Evolutionary conservation across 2,329 filamentous ascomycete species (phyloP).

Genomic region (Orbilia quercus): DNA sequence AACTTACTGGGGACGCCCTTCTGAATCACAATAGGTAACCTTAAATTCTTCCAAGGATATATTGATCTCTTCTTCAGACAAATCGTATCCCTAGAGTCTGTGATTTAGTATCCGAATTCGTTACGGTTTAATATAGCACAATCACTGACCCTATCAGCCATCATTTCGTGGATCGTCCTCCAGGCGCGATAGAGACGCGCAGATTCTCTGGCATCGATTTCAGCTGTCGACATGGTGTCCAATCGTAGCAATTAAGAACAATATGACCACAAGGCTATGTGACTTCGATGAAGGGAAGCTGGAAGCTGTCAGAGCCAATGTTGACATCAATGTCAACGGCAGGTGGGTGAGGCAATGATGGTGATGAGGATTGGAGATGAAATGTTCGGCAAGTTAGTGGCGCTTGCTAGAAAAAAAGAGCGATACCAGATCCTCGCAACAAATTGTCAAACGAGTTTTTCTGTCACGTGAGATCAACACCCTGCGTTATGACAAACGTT

Average conservation of each 20-base stretch:
- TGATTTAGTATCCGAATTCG: constrained; percentile 14
- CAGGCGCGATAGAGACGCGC: constrained; percentile 91
- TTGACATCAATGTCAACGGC: constrained; percentile 7
- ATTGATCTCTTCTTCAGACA: constrained; percentile 87
- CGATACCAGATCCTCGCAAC: constrained; percentile 3
- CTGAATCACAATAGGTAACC: constrained; percentile 75
- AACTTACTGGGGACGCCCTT: constrained; percentile 80
- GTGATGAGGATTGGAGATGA: constrained; percentile 16
- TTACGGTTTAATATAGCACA: constrained; percentile 53
- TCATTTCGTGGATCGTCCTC: constrained; percentile 95
- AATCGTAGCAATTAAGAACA: background rate
- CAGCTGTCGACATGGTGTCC: constrained; percentile 47
- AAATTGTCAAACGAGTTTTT: constrained; percentile 18
- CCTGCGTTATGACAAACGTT: background rate
- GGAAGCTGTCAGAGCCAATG: background rate
- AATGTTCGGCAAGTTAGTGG: constrained; percentile 6
- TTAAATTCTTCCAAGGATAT: constrained; percentile 87
- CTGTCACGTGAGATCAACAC: constrained; percentile 12
- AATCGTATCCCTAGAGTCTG: constrained; percentile 81
- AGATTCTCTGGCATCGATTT: constrained; percentile 63
- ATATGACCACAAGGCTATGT: background rate
- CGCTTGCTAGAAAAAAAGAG: constrained; percentile 9
- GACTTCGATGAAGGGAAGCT: background rate
- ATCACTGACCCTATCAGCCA: constrained; percentile 81
- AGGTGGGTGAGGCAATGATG: too few relatives aligned